Base-by-base conservation (phyloP, 805 yeast species). In the Lachancea kluyveri region DNA sequence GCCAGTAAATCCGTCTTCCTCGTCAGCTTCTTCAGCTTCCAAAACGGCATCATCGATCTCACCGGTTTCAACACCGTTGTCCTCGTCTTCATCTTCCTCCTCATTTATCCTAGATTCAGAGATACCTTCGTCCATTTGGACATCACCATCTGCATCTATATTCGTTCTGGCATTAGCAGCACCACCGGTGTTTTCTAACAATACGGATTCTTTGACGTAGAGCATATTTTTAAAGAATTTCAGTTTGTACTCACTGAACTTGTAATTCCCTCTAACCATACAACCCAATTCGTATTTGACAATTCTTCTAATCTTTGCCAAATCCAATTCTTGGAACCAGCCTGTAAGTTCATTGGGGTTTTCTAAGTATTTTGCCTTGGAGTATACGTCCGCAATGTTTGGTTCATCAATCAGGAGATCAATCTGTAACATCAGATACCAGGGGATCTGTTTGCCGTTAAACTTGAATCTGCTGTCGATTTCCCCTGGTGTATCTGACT, bases 401-500 rank as follows among this genome's bases (percentile, higher is more conserved):
- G 75, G 72, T 32, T 58, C 63, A 48, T 85, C 94, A 5, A 68
- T 54, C 4, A 92, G 63, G 49, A 90, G 88, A 17, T 87, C 88
- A 6, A 92, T 61, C 50, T 86, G 95, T 45, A 81, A 77, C 38
- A 80, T 72, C 7, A 84, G 72, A 5, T 84, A 71, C 34, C 68
- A 61, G 1, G 96, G 94, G 13, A 82, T 50, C 24, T 67, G 69
- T 3, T 59, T 60, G 4, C 96, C 97, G 38, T 79, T 78, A 58
- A 88, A 88, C 20, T 72, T 60, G 43, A 82, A 72, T 6, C 68
- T 59, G 8, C 60, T 52, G 5, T 76, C 72, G 20, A 61, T 62
- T 4, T 45, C 58, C 6, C 54, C 52, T 6, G 57, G 48, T 6
- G 37, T 47, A 31, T 60, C 54, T 14, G 60, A 50, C 8, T 52